Conservation (phyloP, 2,329 filamentous ascomycete genomes). For the Aphanocladium album region DNA sequence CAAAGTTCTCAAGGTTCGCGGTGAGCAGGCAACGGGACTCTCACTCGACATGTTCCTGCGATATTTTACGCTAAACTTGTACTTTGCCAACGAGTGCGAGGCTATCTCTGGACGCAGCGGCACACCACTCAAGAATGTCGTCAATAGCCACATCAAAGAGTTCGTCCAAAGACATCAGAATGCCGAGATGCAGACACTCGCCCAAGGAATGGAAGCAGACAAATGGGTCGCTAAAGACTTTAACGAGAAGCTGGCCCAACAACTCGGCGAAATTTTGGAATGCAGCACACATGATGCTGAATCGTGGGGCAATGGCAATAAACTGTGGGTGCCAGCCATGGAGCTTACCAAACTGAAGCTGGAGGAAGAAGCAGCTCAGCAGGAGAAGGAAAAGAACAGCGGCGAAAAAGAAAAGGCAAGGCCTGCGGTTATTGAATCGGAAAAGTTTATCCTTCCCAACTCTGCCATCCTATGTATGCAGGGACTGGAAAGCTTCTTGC, state of each 20-base stretch:
- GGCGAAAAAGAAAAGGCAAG: slow-evolving; percentile 59
- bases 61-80: slow-evolving; percentile 76
- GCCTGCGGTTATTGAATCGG: slow-evolving; percentile 73
- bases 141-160: slow-evolving; percentile 76
- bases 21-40: slow-evolving; percentile 65
- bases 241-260: slow-evolving; percentile 51
- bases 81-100: slow-evolving; percentile 84
- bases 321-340: slow-evolving; percentile 50
- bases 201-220: slow-evolving; percentile 73
- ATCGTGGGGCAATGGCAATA: slow-evolving; percentile 58
- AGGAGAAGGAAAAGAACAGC: background rate
- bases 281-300: slow-evolving; percentile 66
- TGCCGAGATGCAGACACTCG: slow-evolving; percentile 66
- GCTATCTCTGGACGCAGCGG: slow-evolving; percentile 76
- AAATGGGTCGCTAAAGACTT: slow-evolving; percentile 78
- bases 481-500: slow-evolving; percentile 77
- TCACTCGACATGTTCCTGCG: slow-evolving; percentile 67
- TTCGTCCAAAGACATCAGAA: slow-evolving; percentile 71
- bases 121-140: slow-evolving; percentile 68
- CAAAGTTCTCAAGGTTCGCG: slow-evolving; percentile 70
- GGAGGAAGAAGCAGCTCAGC: slow-evolving; percentile 31
- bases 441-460: slow-evolving; percentile 78
- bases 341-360: slow-evolving; percentile 32
- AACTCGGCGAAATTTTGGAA: slow-evolving; percentile 61
- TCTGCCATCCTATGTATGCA: slow-evolving; percentile 77